phyloP scores from a whole-genome alignment of 73 alveolate species.

The Tetrahymena borealis region DNA sequence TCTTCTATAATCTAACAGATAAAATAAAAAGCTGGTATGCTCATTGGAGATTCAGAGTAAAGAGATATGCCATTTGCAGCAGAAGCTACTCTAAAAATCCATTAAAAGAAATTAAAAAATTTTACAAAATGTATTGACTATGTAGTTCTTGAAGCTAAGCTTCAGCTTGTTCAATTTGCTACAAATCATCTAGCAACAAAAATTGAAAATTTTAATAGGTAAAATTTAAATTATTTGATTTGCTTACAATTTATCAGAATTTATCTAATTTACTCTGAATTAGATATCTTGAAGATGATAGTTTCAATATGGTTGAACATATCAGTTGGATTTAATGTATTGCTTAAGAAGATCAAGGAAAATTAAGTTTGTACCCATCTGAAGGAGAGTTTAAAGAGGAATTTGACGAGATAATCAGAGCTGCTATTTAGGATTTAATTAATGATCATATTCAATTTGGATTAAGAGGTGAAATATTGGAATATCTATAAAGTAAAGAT shows the following conservation, averaged over 20 bases:
- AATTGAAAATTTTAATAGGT: constrained; percentile 8
- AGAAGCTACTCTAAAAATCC: constrained; percentile 95
- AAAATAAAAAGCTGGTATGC: constrained; percentile 56
- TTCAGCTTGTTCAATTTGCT: constrained; percentile 20
- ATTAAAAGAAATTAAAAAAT: constrained; percentile 83
- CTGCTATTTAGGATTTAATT: not conserved
- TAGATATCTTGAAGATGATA: not conserved
- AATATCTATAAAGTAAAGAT: not conserved
- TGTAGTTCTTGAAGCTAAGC: constrained; percentile 83
- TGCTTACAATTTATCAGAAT: not conserved
- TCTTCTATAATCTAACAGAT: not conserved
- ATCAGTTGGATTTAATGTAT: not conserved
- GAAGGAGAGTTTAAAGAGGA: not conserved
- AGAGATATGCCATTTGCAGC: constrained; percentile 91
- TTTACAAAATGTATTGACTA: constrained; percentile 88
- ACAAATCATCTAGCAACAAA: constrained; percentile 15
- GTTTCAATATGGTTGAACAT: not conserved
- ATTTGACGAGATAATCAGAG: not conserved
- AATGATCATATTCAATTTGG: not conserved
- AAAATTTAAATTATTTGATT: not conserved
- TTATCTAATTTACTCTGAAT: not conserved
- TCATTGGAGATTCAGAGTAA: constrained; percentile 75
- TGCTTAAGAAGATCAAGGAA: not conserved
- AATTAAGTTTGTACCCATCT: not conserved
- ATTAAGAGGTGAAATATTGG: not conserved